phyloP scores from a whole-genome alignment of 805 yeast genomes.

The Kodamaea kakaduensis region DNA sequence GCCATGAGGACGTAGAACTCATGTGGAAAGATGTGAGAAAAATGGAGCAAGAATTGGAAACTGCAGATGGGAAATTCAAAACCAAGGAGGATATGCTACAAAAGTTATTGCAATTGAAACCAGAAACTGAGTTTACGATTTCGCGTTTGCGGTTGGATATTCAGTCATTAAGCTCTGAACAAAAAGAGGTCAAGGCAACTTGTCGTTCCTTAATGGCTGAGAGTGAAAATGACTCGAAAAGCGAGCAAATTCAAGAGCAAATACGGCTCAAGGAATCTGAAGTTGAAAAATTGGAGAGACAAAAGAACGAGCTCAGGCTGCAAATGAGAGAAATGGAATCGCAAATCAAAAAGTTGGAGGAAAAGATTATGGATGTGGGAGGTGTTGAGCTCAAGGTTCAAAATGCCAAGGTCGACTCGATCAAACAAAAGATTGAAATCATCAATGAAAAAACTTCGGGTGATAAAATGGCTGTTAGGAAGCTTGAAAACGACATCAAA shows the following conservation, averaged over 20 bases:
- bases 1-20: conserved; percentile 53
- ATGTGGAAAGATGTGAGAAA: conserved; percentile 49
- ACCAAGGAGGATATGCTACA: conserved; percentile 60
- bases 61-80: conserved; percentile 45
- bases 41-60: conserved; percentile 52
- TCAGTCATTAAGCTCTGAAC: conserved; percentile 53
- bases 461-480: conserved; percentile 53
- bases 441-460: conserved; percentile 52
- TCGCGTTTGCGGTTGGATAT: conserved; percentile 62
- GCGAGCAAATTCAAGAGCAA: conserved; percentile 34
- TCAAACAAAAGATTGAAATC: conserved; percentile 61
- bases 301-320: conserved; percentile 37
- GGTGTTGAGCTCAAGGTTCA: conserved; percentile 81
- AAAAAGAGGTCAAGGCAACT: conserved; percentile 42
- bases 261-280: conserved; percentile 28
- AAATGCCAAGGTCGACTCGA: conserved; percentile 75
- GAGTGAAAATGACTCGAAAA: conserved; percentile 28
- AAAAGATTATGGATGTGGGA: conserved; percentile 83
- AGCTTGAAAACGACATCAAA: conserved; percentile 59
- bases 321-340: conserved; percentile 54
- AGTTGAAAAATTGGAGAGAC: conserved; percentile 15
- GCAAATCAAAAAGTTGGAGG: conserved; percentile 60
- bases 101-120: conserved; percentile 59
- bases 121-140: conserved; percentile 61
- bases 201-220: conserved; percentile 41